Percentiles rank a stretch among this genome's conserved stretches.
These are phyloP conservation scores for Termitomyces eurrhizus DNA, from an alignment of 768 basidiomycete species.

Conservation along the genomic window DNA sequence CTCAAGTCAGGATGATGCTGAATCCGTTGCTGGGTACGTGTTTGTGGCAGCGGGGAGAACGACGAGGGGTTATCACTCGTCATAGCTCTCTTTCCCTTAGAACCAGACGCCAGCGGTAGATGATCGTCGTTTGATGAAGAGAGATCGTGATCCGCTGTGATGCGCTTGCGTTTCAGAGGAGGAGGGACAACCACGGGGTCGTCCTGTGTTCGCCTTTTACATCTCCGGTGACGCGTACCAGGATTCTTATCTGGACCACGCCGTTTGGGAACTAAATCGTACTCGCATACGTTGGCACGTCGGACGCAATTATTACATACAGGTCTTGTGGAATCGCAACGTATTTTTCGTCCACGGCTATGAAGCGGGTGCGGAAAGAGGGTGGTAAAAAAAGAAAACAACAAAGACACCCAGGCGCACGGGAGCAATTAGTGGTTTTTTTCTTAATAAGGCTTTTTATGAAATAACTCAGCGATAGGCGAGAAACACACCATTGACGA, in stretches of 20 bases:
- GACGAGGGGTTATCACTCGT: constrained; percentile 22
- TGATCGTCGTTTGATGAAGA: constrained; percentile 30
- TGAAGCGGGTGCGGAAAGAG: constrained; percentile 8
- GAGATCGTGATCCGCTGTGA: constrained; percentile 24
- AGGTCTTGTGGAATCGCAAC: constrained; percentile 81
- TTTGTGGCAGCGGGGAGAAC: constrained; percentile 20
- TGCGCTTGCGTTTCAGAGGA: constrained; percentile 52
- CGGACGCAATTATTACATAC: constrained; percentile 80
- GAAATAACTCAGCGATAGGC: constrained; percentile 27
- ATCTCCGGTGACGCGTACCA: constrained; percentile 77
- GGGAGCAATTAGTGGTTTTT: constrained; percentile 29
- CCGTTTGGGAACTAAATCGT: constrained; percentile 77
- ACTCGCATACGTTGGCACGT: constrained; percentile 73
- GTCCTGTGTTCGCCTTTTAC: constrained; percentile 74
- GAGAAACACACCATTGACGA: constrained; percentile 67
- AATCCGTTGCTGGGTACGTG: too few relatives aligned
- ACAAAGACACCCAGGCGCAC: background rate
- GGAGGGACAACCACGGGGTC: constrained; percentile 37
- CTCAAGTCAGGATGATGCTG: too few relatives aligned
- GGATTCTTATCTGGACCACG: constrained; percentile 85
- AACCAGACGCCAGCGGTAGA: constrained; percentile 24
- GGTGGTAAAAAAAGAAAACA: background rate
- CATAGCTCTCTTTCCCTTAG: constrained; percentile 39
- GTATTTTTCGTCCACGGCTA: constrained; percentile 82
- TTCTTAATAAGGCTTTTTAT: constrained; percentile 36